Percentiles rank a stretch among this genome's conserved stretches.
Evolutionary conservation across 1,284 basidiomycete genomes (phyloP).

Genomic region (Marasmius sp.): DNA sequence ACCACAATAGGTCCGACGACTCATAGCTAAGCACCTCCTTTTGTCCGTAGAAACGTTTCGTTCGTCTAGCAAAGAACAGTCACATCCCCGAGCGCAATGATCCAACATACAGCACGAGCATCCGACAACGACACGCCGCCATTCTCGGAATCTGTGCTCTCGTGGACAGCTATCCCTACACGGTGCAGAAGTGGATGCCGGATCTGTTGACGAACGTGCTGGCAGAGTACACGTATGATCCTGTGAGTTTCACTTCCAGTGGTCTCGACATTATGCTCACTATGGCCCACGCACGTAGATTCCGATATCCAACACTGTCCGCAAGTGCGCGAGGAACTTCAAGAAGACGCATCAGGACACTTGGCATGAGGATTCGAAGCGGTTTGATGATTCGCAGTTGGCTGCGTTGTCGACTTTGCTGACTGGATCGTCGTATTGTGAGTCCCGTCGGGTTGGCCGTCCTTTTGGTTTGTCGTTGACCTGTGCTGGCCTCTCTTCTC

Average conservation of each 20-base stretch:
- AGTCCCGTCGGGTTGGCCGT: constrained; percentile 21
- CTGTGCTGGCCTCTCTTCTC: too few relatives aligned
- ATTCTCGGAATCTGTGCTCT: constrained; percentile 80
- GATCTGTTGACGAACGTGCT: constrained; percentile 68
- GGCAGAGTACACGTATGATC: constrained; percentile 82
- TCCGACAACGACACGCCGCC: constrained; percentile 75
- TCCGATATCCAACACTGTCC: constrained; percentile 72
- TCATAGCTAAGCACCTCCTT: constrained; percentile 2
- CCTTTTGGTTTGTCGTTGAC: neutral
- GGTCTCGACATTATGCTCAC: constrained; percentile 4
- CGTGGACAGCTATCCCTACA: constrained; percentile 82
- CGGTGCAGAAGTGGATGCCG: constrained; percentile 85
- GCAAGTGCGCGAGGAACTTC: constrained; percentile 73
- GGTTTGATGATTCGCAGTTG: constrained; percentile 74
- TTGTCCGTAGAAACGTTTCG: constrained; percentile 58
- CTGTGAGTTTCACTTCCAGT: constrained; percentile 40
- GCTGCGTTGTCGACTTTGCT: constrained; percentile 69
- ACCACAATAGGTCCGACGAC: neutral
- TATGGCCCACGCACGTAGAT: constrained; percentile 39
- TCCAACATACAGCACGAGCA: constrained; percentile 57
- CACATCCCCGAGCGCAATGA: constrained; percentile 58
- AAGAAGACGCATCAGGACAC: constrained; percentile 81
- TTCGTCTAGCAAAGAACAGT: constrained; percentile 59
- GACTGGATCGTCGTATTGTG: constrained; percentile 75
- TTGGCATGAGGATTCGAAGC: constrained; percentile 80